A percentile compares a stretch with the other conserved stretches of the same genome.
These are phyloP conservation scores for Quercus lobata DNA, from an alignment of 331 rosid species.

Conservation along the genomic window DNA sequence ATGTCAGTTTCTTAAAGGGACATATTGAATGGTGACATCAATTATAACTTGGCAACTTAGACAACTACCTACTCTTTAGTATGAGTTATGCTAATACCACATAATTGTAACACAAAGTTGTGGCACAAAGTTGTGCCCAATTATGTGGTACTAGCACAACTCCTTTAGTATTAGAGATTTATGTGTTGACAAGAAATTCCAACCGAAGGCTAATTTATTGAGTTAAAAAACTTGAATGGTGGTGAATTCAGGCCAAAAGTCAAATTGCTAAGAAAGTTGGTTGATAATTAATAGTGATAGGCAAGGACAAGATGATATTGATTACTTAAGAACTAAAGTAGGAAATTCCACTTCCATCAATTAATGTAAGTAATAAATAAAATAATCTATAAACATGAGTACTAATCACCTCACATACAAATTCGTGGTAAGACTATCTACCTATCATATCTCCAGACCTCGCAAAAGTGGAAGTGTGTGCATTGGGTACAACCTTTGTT, in stretches of 20 bases:
- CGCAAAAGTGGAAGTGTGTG: too few species aligned
- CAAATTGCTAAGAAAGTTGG: neutral
- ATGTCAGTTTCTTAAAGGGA: too few species aligned
- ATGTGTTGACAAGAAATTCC: neutral
- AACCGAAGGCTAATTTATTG: neutral
- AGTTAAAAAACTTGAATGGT: neutral
- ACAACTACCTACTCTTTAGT: neutral
- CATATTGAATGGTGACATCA: too few species aligned
- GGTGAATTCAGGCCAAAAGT: neutral
- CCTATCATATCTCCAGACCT: too few species aligned
- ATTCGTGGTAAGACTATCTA: too few species aligned
- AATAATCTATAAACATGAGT: neutral
- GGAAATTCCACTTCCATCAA: neutral
- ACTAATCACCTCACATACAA: too few species aligned
- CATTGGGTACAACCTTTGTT: too few species aligned
- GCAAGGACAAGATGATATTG: slow-evolving; percentile 9
- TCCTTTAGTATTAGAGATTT: neutral
- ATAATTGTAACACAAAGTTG: too few species aligned
- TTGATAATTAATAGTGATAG: neutral
- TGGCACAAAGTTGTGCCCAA: too few species aligned
- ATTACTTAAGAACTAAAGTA: slow-evolving; percentile 5
- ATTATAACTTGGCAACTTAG: too few species aligned
- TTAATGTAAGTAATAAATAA: neutral
- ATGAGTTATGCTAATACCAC: too few species aligned
- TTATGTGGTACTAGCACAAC: too few species aligned